phyloP scores from a whole-genome alignment of 768 basidiomycete genomes.

The Leccinum ochraceum region DNA sequence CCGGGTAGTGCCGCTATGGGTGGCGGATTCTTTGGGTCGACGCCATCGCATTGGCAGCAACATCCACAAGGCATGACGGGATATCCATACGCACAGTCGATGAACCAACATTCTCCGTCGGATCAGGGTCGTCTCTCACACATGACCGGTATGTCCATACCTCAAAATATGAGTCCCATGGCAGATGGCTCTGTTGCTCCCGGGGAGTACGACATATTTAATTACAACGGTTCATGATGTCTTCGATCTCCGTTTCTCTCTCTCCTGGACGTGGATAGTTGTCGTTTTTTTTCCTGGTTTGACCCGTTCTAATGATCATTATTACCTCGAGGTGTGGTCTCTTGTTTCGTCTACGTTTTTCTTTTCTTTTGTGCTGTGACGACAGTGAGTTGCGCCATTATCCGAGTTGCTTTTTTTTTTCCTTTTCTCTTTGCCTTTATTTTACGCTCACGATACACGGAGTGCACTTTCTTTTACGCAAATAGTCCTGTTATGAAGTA shows the following conservation, averaged over 20 bases:
- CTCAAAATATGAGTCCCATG: slow-evolving; percentile 44
- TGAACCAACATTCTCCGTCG: slow-evolving; percentile 20
- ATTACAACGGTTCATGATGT: slow-evolving; percentile 50
- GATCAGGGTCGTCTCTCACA: slow-evolving; percentile 44
- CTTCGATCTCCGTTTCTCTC: slow-evolving; percentile 13
- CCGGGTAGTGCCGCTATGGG: slow-evolving; percentile 36
- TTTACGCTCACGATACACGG: slow-evolving; percentile 19
- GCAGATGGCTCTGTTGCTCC: slow-evolving; percentile 41
- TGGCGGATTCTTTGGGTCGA: slow-evolving; percentile 26
- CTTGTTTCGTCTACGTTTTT: slow-evolving; percentile 11
- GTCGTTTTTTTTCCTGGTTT: slow-evolving; percentile 14
- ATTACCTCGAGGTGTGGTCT: slow-evolving; percentile 29
- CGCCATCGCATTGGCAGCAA: slow-evolving; percentile 32
- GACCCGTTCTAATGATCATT: slow-evolving; percentile 24
- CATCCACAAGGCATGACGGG: slow-evolving; percentile 28
- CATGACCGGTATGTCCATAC: slow-evolving; percentile 53
- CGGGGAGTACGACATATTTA: slow-evolving; percentile 59
- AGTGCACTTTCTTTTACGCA: slow-evolving; percentile 19
- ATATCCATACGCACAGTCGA: slow-evolving; percentile 32
- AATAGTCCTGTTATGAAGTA: slow-evolving; percentile 27
- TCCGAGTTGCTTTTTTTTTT: not conserved
- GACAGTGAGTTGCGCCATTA: slow-evolving; percentile 7
- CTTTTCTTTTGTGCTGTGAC: slow-evolving; percentile 9
- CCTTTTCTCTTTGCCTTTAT: slow-evolving; percentile 6
- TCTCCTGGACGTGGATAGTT: slow-evolving; percentile 20